A percentile compares a stretch with the other conserved stretches of the same genome.
phyloP scores from a whole-genome alignment of 2,329 filamentous ascomycete species.

The Verticillium alfalfae region DNA sequence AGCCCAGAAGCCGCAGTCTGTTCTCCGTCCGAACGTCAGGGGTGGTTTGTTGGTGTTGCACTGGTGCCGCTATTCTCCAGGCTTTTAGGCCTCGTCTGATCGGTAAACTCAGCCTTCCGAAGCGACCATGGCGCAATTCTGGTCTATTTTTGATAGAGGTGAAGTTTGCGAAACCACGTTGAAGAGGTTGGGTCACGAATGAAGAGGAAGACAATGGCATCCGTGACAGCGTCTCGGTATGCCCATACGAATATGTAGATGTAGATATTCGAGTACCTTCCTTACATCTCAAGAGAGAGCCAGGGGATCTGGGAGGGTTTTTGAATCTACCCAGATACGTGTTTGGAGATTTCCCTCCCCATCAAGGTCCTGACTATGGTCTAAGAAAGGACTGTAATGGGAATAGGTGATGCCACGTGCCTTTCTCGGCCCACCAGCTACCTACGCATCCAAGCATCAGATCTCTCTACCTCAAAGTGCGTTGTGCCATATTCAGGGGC shows the following conservation, averaged over 20 bases:
- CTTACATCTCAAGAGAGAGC: too few species aligned
- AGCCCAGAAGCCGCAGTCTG: not conserved
- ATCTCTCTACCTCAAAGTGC: not conserved
- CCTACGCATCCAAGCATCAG: not conserved
- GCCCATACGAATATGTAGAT: too few species aligned
- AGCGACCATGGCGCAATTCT: not conserved
- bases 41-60: not conserved
- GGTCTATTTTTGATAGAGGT: not conserved
- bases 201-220: too few species aligned
- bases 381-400: too few species aligned
- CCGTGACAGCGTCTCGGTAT: too few species aligned
- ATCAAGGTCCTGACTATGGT: too few species aligned
- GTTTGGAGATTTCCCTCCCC: too few species aligned
- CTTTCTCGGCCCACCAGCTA: not conserved
- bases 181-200: not conserved
- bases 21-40: not conserved
- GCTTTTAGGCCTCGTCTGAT: not conserved
- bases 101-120: not conserved
- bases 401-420: too few species aligned
- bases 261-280: too few species aligned
- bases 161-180: not conserved
- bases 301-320: too few species aligned
- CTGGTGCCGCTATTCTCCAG: not conserved
- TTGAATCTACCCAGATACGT: too few species aligned
- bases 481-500: not conserved